These are phyloP conservation scores for Dendrocalamus latiflorus DNA, from an alignment of 202 grass and related monocot genomes.

Conservation along the genomic window DNA sequence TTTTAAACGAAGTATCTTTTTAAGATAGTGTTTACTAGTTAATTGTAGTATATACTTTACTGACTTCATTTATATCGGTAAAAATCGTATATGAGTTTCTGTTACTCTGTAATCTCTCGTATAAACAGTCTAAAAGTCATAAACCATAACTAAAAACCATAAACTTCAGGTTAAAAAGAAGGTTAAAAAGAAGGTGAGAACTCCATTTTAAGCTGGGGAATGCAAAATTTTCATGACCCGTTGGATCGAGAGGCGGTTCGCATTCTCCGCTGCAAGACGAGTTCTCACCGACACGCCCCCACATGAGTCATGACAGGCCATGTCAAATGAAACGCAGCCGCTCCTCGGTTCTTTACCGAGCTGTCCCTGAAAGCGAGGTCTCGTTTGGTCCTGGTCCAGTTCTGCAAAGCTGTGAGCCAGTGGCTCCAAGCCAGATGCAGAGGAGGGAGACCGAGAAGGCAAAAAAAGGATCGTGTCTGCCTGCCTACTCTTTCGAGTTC, in stretches of 20 bases:
- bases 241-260: neutral
- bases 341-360: neutral
- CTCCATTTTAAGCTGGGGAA: neutral
- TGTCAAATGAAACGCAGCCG: neutral
- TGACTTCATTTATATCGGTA: too few species aligned
- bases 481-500: too few species aligned
- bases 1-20: too few species aligned
- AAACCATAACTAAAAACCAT: too few species aligned
- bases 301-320: neutral
- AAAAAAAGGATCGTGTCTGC: too few species aligned
- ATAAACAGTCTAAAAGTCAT: too few species aligned
- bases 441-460: neutral
- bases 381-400: neutral
- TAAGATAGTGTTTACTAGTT: too few species aligned
- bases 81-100: too few species aligned
- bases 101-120: too few species aligned
- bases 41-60: too few species aligned
- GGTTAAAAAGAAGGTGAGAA: too few species aligned
- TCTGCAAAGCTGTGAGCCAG: neutral
- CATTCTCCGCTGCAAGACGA: neutral
- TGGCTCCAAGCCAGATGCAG: neutral
- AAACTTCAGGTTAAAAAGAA: too few species aligned
- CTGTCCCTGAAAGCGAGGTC: slow-evolving; percentile 19
- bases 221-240: neutral
- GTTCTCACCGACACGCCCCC: neutral